Evolutionary conservation across 495 filamentous ascomycete species (phyloP).

Genomic region (Aspergillus incahuasiensis): DNA sequence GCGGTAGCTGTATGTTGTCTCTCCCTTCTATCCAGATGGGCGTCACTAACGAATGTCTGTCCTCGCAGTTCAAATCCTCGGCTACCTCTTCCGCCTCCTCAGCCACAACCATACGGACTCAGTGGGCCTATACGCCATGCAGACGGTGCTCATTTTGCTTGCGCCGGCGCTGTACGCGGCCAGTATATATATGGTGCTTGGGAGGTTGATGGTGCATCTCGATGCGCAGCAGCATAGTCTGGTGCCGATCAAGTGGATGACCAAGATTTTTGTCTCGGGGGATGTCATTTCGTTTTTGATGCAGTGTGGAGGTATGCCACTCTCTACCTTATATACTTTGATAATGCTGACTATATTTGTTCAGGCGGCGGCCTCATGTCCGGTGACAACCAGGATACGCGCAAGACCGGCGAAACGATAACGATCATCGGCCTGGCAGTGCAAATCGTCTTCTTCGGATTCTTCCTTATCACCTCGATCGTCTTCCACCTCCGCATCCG

Average conservation of each 20-base stretch:
- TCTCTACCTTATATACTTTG: neutral
- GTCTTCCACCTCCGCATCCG: conserved; percentile 22
- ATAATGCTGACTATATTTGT: neutral
- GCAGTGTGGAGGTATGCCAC: conserved; percentile 1
- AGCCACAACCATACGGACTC: neutral
- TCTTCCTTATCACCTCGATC: neutral
- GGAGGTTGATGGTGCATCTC: neutral
- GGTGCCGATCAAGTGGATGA: neutral
- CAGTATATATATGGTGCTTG: neutral
- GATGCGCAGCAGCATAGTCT: neutral
- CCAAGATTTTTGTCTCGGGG: conserved; percentile 3
- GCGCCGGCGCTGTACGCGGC: neutral
- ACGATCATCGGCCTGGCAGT: neutral
- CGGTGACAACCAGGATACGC: neutral
- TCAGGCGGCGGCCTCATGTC: conserved; percentile 2
- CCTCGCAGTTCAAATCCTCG: neutral
- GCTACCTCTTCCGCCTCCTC: conserved; percentile 1
- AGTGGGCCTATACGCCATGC: neutral
- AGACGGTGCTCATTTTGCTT: neutral
- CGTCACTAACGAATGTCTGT: neutral
- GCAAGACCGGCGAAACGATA: neutral
- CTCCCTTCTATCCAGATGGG: neutral
- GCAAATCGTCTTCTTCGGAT: neutral
- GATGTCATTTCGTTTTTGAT: conserved; percentile 3
- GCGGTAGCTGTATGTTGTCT: conserved; percentile 1